Evolutionary conservation across 169 alveolate genomes (phyloP).

Genomic region (Plasmodium falciparum): DNA sequence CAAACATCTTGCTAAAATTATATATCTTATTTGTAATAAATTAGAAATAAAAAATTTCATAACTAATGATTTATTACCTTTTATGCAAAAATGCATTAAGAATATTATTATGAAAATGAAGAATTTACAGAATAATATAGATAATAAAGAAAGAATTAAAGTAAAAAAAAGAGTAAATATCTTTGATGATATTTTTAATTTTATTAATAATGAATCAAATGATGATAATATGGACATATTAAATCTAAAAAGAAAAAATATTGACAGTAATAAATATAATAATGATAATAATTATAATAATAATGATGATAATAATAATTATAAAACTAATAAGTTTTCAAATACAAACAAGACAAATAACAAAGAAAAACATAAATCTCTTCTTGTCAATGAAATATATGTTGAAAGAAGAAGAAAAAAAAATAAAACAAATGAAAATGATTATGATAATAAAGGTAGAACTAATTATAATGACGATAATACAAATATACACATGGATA

Average conservation of each 20-base stretch:
- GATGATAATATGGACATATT: constrained; percentile 5
- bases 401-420: no score
- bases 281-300: neutral
- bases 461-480: no score
- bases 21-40: constrained; percentile 38
- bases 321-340: no score
- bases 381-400: no score
- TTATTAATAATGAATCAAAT: constrained; percentile 32
- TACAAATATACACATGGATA: no score
- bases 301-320: no score
- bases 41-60: constrained; percentile 46
- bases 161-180: constrained; percentile 18
- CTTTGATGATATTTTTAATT: constrained; percentile 59
- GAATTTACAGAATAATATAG: constrained; percentile 1
- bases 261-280: neutral
- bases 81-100: constrained; percentile 55
- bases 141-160: constrained; percentile 6
- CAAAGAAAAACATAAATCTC: no score
- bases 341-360: no score
- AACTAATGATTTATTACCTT: constrained; percentile 42
- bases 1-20: constrained; percentile 62
- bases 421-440: no score
- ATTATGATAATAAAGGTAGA: no score
- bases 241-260: neutral
- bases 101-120: constrained; percentile 53